Evolutionary conservation across 768 basidiomycete species (phyloP).

Genomic region (Phlebiopsis gigantea): DNA sequence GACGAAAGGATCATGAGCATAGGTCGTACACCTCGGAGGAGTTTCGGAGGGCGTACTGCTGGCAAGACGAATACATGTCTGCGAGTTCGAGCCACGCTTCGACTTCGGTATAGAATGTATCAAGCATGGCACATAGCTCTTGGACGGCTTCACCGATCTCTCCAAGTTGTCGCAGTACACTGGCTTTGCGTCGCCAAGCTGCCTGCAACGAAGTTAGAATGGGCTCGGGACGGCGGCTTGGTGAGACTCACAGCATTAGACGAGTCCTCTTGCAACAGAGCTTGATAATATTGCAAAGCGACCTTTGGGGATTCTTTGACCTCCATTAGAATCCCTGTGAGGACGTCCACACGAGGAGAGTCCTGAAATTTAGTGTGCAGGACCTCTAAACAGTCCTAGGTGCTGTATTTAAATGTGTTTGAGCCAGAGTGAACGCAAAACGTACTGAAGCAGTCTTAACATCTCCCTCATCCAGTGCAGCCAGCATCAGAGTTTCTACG

Average conservation of each 20-base stretch:
- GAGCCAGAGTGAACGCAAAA: constrained; percentile 7
- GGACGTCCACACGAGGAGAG: constrained; percentile 74
- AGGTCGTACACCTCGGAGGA: too few relatives aligned
- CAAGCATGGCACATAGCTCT: constrained; percentile 68
- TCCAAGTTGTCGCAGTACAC: constrained; percentile 60
- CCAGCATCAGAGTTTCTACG: constrained; percentile 74
- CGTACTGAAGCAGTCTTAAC: constrained; percentile 72
- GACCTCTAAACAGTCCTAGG: constrained; percentile 56
- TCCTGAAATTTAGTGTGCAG: constrained; percentile 65
- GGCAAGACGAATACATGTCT: constrained; percentile 68
- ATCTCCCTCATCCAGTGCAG: constrained; percentile 71
- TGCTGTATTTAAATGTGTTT: not conserved
- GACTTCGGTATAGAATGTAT: constrained; percentile 84
- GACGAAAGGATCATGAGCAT: not conserved
- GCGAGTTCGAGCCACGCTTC: constrained; percentile 88
- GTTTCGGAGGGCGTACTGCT: constrained; percentile 72
- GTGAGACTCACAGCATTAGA: constrained; percentile 58
- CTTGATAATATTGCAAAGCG: constrained; percentile 60
- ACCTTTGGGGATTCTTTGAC: constrained; percentile 49
- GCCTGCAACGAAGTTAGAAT: constrained; percentile 33
- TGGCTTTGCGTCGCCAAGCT: constrained; percentile 77
- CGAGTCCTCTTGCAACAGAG: constrained; percentile 55
- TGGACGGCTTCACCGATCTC: constrained; percentile 62
- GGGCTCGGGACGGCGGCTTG: not conserved
- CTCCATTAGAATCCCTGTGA: constrained; percentile 78